These are phyloP conservation scores for Pterocarpus santalinus DNA, from an alignment of 306 rosid genomes.

Conservation along the genomic window DNA sequence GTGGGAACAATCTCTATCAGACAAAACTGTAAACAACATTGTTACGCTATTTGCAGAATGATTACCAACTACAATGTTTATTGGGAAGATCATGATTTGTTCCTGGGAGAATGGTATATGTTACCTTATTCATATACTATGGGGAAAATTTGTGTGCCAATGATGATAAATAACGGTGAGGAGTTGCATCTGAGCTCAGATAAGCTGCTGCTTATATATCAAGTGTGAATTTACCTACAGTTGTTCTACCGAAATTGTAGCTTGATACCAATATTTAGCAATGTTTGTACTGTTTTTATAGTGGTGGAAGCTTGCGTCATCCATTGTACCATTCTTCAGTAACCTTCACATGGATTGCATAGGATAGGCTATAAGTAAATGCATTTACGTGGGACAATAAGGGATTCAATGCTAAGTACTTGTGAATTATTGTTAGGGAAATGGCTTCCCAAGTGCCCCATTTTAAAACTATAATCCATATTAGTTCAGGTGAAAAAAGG, in stretches of 20 bases:
- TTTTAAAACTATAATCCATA: too few relatives aligned
- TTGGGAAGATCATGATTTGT: conserved; percentile 2
- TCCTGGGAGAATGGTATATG: background rate
- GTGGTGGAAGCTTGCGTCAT: conserved; percentile 16
- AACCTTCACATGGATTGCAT: background rate
- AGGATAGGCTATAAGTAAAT: background rate
- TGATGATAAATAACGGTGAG: conserved; percentile 8
- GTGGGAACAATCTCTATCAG: conserved; percentile 10
- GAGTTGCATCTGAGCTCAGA: background rate
- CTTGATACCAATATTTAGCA: background rate
- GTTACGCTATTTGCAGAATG: conserved; percentile 8
- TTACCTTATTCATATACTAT: background rate
- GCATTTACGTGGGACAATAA: too few relatives aligned
- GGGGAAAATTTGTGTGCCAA: background rate
- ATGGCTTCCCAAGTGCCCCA: too few relatives aligned
- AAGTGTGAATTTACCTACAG: too few relatives aligned
- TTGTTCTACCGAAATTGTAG: too few relatives aligned
- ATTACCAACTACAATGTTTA: conserved; percentile 6
- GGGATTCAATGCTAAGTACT: too few relatives aligned
- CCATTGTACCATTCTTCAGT: background rate
- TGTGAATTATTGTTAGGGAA: too few relatives aligned
- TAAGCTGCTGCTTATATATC: too few relatives aligned
- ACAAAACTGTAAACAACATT: conserved; percentile 27
- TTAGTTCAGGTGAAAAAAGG: too few relatives aligned
- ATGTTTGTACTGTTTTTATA: background rate